phyloP scores from a whole-genome alignment of 1,284 basidiomycete species.

The Sanghuangporus baumii region DNA sequence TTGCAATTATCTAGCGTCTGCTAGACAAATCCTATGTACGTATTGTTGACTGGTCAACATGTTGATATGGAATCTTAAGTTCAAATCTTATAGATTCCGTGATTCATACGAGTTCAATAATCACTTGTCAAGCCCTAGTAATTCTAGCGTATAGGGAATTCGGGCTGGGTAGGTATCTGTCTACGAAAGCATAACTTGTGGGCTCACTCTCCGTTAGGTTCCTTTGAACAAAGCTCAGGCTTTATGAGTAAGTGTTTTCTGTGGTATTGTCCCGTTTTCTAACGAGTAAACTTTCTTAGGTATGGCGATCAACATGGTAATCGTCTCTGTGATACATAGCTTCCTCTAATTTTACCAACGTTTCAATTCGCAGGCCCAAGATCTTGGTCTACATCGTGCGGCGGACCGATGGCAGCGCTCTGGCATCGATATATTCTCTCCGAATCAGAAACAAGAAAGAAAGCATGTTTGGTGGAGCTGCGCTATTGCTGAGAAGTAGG shows the following conservation, averaged over 20 bases:
- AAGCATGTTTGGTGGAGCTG: slow-evolving; percentile 84
- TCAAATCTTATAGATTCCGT: slow-evolving; percentile 45
- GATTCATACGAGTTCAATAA: slow-evolving; percentile 59
- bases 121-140: slow-evolving; percentile 72
- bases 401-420: slow-evolving; percentile 71
- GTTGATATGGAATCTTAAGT: slow-evolving; percentile 9
- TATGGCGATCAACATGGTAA: slow-evolving; percentile 73
- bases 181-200: background rate
- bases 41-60: background rate
- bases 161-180: slow-evolving; percentile 51
- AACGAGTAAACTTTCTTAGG: slow-evolving; percentile 35
- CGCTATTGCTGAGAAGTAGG: slow-evolving; percentile 67
- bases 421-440: slow-evolving; percentile 58
- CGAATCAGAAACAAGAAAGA: slow-evolving; percentile 71
- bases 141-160: slow-evolving; percentile 79
- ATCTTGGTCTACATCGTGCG: slow-evolving; percentile 78
- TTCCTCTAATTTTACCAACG: background rate
- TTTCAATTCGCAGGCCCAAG: slow-evolving; percentile 56
- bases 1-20: slow-evolving; percentile 59
- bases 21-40: slow-evolving; percentile 62
- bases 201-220: slow-evolving; percentile 30
- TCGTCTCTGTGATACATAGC: slow-evolving; percentile 6
- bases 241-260: slow-evolving; percentile 52
- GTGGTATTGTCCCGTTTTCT: slow-evolving; percentile 8
- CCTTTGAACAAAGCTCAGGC: slow-evolving; percentile 80